Evolutionary conservation across 306 rosid genomes (phyloP), one percentile per base, ranked within the genome.

Genomic region (Pyrus betulifolia): DNA sequence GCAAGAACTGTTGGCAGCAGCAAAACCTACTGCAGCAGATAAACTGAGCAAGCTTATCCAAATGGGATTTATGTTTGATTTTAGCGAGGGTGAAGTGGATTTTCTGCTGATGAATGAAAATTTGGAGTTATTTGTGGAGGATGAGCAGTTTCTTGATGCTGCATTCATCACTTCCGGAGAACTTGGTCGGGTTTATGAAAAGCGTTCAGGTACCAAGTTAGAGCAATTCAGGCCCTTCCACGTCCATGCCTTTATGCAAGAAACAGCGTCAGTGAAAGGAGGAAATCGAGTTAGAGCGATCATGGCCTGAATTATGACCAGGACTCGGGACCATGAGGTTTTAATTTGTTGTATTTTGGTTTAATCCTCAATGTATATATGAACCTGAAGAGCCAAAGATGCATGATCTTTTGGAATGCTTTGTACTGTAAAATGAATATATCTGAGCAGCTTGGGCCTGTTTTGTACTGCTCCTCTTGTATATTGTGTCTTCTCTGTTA

Each of bases 101-200:
- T 72, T 42, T 40, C 66, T 82, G 75, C 75, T 76, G 33, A 54
- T 69, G 19, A 77, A 9, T 5, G 76, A 74, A 51, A 74, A 82
- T 46, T 49, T 77, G 25, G 70, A 70, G 44, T 42, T 69, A 3
- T 44, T 14, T 6, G 2, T 17, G 68, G 80, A 49, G 64, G 80
- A 70, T 27, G 27, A 38, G 10, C n/a, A 78, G 57, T 74, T 74
- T 52, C 62, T 82, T 17, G 44, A 33, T 38, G 18, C 58, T 52
- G 71, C 65, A 23, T 80, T 65, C 45, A 2, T 14, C 14, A 12
- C 10, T 9, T 15, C 67, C 4, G 18, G 21, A 65, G 55, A 79
- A 5, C 27, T 49, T 28, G 6, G 7, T 40, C 15, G 1, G 18
- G 58, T 40, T 31, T 19, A n/a, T 45, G 33, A 17, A 5, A 33